Conservation (phyloP, 345 rosid genomes). For the Hevea brasiliensis region DNA sequence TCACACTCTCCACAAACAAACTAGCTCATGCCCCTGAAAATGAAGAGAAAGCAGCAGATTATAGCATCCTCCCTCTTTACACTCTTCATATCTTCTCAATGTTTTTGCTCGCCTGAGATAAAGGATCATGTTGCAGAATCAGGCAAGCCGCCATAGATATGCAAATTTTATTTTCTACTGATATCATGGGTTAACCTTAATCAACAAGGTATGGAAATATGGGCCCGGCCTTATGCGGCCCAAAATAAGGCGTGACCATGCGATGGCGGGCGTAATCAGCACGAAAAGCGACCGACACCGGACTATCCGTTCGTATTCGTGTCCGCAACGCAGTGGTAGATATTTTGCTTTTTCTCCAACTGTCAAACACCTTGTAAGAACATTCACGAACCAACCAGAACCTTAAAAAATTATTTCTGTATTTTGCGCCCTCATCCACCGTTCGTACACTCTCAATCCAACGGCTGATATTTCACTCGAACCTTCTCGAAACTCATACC, state of each 20-base stretch:
- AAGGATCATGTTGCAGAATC: conserved; percentile 12
- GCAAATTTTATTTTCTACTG: no score
- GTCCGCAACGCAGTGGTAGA: not conserved
- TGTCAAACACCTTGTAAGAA: not conserved
- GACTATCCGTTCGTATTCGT: not conserved
- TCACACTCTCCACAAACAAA: not conserved
- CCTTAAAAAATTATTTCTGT: no score
- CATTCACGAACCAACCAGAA: not conserved
- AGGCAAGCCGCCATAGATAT: conserved; percentile 5
- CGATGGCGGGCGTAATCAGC: no score
- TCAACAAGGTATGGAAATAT: no score
- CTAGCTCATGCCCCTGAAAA: conserved; percentile 1
- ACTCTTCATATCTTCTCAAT: conserved; percentile 16
- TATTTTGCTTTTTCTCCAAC: not conserved
- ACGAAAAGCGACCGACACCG: no score
- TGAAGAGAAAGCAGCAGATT: conserved; percentile 17
- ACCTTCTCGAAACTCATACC: conserved; percentile 10
- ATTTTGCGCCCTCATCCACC: not conserved
- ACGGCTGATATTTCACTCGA: not conserved
- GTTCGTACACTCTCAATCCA: not conserved
- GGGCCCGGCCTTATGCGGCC: no score
- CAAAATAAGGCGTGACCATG: no score
- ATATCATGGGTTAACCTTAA: no score
- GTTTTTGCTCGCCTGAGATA: conserved; percentile 6
- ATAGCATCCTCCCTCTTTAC: conserved; percentile 11